Conservation (phyloP, 2,329 filamentous ascomycete species). For the Chrysosporium queenslandicum region DNA sequence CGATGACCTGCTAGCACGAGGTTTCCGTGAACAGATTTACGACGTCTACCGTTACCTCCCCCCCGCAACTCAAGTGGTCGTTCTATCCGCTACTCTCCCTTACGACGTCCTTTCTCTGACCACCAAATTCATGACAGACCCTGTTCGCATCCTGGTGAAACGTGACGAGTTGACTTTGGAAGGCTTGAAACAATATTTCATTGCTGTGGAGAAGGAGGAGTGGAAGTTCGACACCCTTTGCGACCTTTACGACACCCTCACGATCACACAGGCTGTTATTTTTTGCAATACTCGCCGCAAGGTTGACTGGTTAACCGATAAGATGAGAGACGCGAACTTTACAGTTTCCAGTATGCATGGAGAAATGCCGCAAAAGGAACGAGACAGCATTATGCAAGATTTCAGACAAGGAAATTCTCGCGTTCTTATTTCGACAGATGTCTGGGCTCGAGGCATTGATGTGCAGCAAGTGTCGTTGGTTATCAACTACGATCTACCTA, state of each 20-base stretch:
- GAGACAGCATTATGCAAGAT: constrained; percentile 98
- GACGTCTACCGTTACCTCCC: constrained; percentile 96
- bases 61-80: constrained; percentile 94
- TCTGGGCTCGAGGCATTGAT: constrained; percentile 97
- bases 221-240: constrained; percentile 99
- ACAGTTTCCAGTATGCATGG: constrained; percentile 98
- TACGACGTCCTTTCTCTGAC: constrained; percentile 99
- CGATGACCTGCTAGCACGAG: constrained; percentile 75
- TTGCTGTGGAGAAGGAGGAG: constrained; percentile 97
- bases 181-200: constrained; percentile 97
- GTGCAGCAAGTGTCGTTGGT: constrained; percentile 97
- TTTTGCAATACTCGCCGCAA: constrained; percentile 99
- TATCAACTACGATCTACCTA: constrained; percentile 97
- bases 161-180: constrained; percentile 97
- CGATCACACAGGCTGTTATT: constrained; percentile 97
- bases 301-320: constrained; percentile 98
- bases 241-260: constrained; percentile 96
- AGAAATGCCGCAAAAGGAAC: constrained; percentile 97
- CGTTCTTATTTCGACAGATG: constrained; percentile 93
- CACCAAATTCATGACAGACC: constrained; percentile 99
- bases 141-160: constrained; percentile 92
- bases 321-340: constrained; percentile 98
- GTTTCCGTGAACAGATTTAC: constrained; percentile 98
- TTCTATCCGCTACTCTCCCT: constrained; percentile 90
- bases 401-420: constrained; percentile 94